These are phyloP conservation scores for Tetraselmis striata DNA, from an alignment of 139 green algal genomes.

Conservation along the genomic window DNA sequence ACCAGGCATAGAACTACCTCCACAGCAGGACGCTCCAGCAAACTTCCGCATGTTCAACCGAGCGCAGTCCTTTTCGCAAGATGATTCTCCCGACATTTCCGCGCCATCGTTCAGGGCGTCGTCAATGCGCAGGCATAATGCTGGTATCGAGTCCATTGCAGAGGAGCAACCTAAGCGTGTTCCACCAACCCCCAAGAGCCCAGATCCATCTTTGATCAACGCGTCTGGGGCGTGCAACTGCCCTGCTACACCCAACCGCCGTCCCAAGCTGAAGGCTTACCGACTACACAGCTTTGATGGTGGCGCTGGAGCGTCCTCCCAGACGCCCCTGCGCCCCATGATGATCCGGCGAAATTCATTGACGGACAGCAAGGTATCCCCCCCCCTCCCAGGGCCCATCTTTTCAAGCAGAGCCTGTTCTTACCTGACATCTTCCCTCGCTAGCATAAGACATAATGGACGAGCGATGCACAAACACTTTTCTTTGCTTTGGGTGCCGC, in stretches of 20 bases:
- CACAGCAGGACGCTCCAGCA: not conserved
- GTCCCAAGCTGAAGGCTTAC: not conserved
- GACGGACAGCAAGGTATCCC: not conserved
- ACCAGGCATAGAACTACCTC: not conserved
- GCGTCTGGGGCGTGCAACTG: not conserved
- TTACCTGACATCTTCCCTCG: no score
- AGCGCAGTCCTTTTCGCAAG: not conserved
- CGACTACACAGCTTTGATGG: not conserved
- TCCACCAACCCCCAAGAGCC: not conserved
- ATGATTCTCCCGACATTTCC: not conserved
- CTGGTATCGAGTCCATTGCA: not conserved
- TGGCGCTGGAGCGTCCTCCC: not conserved
- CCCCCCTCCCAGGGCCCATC: no score
- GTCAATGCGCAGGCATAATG: not conserved
- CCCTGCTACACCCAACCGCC: not conserved
- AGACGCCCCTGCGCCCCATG: not conserved
- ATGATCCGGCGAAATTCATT: not conserved
- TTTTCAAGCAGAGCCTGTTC: no score
- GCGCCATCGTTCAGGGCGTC: not conserved
- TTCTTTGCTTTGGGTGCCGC: not conserved
- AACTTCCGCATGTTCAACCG: not conserved
- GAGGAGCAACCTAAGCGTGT: not conserved
- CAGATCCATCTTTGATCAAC: not conserved
- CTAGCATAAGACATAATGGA: no score
- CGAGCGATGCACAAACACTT: no score